These are phyloP conservation scores for Neofusicoccum umdonicola DNA, from an alignment of 2,329 filamentous ascomycete genomes.

Conservation along the genomic window DNA sequence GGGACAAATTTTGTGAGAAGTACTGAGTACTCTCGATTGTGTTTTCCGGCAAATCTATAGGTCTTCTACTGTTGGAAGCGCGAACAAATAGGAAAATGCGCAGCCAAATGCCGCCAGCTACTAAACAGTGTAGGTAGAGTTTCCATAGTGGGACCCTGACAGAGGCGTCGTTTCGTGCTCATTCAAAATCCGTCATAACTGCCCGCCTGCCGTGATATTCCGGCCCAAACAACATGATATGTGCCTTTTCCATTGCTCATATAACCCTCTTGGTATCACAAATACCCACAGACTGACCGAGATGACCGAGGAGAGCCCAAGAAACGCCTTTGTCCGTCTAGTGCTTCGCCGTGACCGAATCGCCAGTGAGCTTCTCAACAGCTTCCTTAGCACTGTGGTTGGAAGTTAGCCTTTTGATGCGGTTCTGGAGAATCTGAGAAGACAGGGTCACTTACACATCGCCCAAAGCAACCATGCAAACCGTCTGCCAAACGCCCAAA, in stretches of 20 bases:
- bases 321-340: conserved; percentile 37
- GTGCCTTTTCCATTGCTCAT: conserved; percentile 2
- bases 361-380: conserved; percentile 64
- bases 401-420: not conserved
- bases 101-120: not conserved
- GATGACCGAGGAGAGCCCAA: conserved; percentile 5
- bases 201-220: conserved; percentile 3
- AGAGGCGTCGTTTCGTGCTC: conserved; percentile 8
- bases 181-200: not conserved
- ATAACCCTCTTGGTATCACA: not conserved
- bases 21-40: not conserved
- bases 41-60: not conserved
- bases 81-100: not conserved
- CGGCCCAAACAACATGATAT: conserved; percentile 3
- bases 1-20: not conserved
- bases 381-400: conserved; percentile 59
- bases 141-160: not conserved
- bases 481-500: conserved; percentile 96
- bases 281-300: conserved; percentile 8
- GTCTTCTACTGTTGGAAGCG: not conserved
- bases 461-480: conserved; percentile 99
- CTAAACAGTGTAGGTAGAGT: not conserved
- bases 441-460: conserved; percentile 69
- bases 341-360: conserved; percentile 63
- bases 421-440: not conserved